Evolutionary conservation across 371 early-diverging fungal species (phyloP).

Genomic region (Funneliformis caledonium): DNA sequence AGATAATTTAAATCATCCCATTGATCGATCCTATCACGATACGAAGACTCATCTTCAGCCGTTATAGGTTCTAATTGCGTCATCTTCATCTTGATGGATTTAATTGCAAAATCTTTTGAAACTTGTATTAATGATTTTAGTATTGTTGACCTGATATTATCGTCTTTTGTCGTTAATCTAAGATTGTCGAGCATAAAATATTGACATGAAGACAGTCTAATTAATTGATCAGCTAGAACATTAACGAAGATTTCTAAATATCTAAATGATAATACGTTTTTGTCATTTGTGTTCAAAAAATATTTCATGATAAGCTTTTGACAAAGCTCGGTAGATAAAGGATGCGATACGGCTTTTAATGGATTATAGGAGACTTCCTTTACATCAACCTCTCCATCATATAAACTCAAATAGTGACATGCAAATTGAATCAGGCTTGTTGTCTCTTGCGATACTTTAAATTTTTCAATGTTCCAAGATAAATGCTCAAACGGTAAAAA

Average conservation of each 20-base stretch:
- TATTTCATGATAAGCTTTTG: constrained; percentile 3
- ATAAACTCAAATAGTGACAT: constrained; percentile 15
- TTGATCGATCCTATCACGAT: background rate
- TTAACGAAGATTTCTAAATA: constrained; percentile 26
- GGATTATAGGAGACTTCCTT: background rate
- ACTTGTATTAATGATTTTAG: background rate
- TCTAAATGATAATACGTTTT: constrained; percentile 10
- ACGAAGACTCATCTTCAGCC: background rate
- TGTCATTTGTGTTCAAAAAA: background rate
- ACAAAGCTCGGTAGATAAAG: constrained; percentile 5
- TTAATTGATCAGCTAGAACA: constrained; percentile 31
- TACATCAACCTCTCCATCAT: background rate
- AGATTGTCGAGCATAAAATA: constrained; percentile 11
- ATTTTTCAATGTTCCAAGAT: constrained; percentile 20
- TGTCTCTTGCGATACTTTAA: constrained; percentile 19
- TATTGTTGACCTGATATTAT: background rate
- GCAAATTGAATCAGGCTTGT: constrained; percentile 18
- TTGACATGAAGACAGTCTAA: constrained; percentile 13
- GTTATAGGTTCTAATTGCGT: background rate
- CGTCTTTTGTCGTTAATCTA: background rate
- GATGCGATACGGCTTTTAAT: background rate
- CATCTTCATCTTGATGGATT: background rate
- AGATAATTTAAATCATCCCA: constrained; percentile 25
- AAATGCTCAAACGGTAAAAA: constrained; percentile 9
- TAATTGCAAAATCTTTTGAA: constrained; percentile 28